phyloP scores from a whole-genome alignment of 805 yeast species.

The Maudiozyma serrabonitensis region DNA sequence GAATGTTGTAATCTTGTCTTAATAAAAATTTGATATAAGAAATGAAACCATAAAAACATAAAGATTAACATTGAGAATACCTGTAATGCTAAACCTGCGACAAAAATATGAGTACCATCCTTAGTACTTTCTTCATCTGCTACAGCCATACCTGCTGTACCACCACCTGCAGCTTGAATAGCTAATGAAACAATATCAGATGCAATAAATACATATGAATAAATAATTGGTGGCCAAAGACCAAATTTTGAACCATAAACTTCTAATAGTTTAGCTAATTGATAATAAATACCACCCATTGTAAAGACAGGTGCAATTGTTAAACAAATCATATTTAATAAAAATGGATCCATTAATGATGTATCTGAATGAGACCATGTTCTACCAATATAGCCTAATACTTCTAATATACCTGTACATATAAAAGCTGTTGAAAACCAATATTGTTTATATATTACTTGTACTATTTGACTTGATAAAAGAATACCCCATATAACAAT shows the following conservation, averaged over 20 bases:
- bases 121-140: slow-evolving; percentile 16
- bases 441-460: slow-evolving; percentile 42
- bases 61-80: slow-evolving; percentile 60
- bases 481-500: slow-evolving; percentile 44
- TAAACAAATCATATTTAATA: slow-evolving; percentile 57
- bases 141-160: slow-evolving; percentile 45
- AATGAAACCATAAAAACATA: slow-evolving; percentile 38
- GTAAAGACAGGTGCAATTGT: slow-evolving; percentile 77
- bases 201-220: slow-evolving; percentile 50
- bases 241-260: slow-evolving; percentile 51
- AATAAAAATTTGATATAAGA: slow-evolving; percentile 34
- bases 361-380: slow-evolving; percentile 35
- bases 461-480: slow-evolving; percentile 36
- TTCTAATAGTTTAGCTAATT: slow-evolving; percentile 56
- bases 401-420: slow-evolving; percentile 49
- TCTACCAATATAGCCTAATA: slow-evolving; percentile 61
- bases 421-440: slow-evolving; percentile 57
- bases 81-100: slow-evolving; percentile 72
- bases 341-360: slow-evolving; percentile 33
- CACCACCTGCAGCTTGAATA: slow-evolving; percentile 74
- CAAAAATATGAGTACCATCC: slow-evolving; percentile 39
- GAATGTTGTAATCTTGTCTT: slow-evolving; percentile 19
- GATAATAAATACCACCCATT: slow-evolving; percentile 74
- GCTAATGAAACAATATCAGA: slow-evolving; percentile 58
- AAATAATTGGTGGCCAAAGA: slow-evolving; percentile 26